Percentiles rank a stretch among this genome's conserved stretches.
Evolutionary conservation across 768 basidiomycete species (phyloP).

Genomic region (Termitomyces sp.): DNA sequence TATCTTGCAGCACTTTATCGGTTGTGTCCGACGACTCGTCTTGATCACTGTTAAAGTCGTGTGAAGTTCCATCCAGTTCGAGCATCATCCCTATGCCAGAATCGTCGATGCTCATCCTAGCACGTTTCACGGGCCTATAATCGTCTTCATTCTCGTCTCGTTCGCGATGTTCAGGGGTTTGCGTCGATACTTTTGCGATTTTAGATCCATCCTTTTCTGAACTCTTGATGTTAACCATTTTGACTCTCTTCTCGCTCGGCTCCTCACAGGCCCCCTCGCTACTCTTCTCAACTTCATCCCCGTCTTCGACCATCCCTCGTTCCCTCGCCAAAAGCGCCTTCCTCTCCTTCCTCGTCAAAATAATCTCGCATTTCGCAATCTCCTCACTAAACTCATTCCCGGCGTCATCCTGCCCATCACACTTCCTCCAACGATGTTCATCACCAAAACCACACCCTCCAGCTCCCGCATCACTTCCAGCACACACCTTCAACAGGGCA

Average conservation of each 20-base stretch:
- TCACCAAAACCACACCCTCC: constrained; percentile 9
- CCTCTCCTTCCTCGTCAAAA: constrained; percentile 44
- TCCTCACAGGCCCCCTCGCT: constrained; percentile 9
- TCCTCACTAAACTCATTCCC: constrained; percentile 11
- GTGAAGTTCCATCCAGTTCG: constrained; percentile 4
- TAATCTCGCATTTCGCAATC: constrained; percentile 27
- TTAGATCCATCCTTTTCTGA: background rate
- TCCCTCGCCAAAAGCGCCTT: constrained; percentile 15
- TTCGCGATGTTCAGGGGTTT: background rate
- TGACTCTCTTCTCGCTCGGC: background rate
- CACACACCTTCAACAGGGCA: constrained; percentile 2
- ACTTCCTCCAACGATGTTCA: constrained; percentile 9
- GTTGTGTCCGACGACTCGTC: background rate
- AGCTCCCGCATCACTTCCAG: background rate
- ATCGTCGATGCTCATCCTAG: constrained; percentile 20
- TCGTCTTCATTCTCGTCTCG: constrained; percentile 1
- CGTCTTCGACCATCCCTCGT: constrained; percentile 9
- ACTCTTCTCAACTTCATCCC: background rate
- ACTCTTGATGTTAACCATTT: background rate
- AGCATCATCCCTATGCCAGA: constrained; percentile 23
- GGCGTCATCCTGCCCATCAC: background rate
- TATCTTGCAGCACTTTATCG: background rate
- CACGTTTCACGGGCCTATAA: constrained; percentile 17
- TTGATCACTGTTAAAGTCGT: constrained; percentile 7
- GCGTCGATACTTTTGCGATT: background rate